phyloP scores from a whole-genome alignment of 2,329 filamentous ascomycete species.

The Xylariaceae sp. region DNA sequence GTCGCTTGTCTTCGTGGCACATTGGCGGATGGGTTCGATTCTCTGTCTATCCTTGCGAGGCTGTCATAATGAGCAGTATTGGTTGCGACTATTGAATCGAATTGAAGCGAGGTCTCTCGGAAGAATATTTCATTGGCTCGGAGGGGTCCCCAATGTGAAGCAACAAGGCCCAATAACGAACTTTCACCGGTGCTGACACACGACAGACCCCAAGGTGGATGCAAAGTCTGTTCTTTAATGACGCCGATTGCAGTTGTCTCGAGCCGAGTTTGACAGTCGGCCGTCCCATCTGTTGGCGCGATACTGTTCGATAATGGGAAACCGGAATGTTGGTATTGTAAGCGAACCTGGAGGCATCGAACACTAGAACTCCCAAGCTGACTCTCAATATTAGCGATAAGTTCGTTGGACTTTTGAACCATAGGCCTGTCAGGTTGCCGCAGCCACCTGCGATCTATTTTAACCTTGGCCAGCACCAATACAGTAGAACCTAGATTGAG shows the following conservation, averaged over 20 bases:
- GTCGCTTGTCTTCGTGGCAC: slow-evolving; percentile 29
- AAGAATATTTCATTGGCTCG: slow-evolving; percentile 53
- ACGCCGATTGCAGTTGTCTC: slow-evolving; percentile 60
- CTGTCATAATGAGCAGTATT: not conserved
- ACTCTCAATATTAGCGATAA: slow-evolving; percentile 65
- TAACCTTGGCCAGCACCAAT: slow-evolving; percentile 57
- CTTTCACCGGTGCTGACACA: slow-evolving; percentile 46
- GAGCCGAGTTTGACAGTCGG: slow-evolving; percentile 54
- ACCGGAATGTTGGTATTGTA: slow-evolving; percentile 64
- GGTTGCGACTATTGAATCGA: slow-evolving; percentile 7
- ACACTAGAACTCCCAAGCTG: slow-evolving; percentile 58
- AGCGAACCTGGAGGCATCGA: slow-evolving; percentile 58
- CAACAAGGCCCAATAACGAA: slow-evolving; percentile 53
- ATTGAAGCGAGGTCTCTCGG: slow-evolving; percentile 35
- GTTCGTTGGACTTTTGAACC: slow-evolving; percentile 55
- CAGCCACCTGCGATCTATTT: slow-evolving; percentile 39
- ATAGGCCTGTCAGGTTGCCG: slow-evolving; percentile 12
- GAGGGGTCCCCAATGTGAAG: slow-evolving; percentile 55
- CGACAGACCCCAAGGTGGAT: slow-evolving; percentile 59
- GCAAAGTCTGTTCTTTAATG: slow-evolving; percentile 55
- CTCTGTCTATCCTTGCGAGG: not conserved
- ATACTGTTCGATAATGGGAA: slow-evolving; percentile 50
- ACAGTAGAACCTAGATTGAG: slow-evolving; percentile 53
- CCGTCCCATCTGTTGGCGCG: slow-evolving; percentile 43
- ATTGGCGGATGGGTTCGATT: slow-evolving; percentile 17